phyloP scores from a whole-genome alignment of 306 rosid genomes.

The Castanea crenata region DNA sequence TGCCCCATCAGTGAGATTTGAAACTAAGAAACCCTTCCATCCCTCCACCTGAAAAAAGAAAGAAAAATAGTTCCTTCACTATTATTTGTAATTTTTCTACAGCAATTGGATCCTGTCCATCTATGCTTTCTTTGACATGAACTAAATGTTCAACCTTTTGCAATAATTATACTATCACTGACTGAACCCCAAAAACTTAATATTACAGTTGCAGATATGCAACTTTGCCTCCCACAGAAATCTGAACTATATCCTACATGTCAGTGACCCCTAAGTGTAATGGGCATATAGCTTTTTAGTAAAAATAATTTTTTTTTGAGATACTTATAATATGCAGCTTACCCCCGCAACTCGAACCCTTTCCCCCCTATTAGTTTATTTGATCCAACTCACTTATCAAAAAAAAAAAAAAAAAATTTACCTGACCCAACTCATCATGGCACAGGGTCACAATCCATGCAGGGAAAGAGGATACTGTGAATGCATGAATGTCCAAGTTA shows the following conservation, averaged over 20 bases:
- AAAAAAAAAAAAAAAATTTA: too few species aligned
- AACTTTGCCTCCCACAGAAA: too few species aligned
- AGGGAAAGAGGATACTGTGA: conserved; percentile 44
- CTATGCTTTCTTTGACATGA: neutral
- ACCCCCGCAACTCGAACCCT: accelerated
- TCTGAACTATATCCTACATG: too few species aligned
- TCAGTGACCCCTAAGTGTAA: too few species aligned
- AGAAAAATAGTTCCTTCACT: neutral
- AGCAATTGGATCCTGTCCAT: neutral
- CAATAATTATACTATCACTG: too few species aligned
- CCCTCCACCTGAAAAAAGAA: neutral
- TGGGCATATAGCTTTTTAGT: too few species aligned
- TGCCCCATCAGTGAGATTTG: neutral
- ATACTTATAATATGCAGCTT: too few species aligned
- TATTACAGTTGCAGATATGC: too few species aligned
- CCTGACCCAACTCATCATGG: conserved; percentile 30
- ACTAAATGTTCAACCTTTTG: neutral
- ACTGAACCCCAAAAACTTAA: too few species aligned
- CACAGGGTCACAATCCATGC: conserved; percentile 7
- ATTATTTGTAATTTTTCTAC: neutral
- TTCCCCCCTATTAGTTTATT: too few species aligned
- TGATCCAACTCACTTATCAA: too few species aligned
- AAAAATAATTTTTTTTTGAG: too few species aligned
- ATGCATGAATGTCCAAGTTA: neutral
- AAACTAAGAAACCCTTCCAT: neutral